Evolutionary conservation across 2,329 filamentous ascomycete species (phyloP), one percentile per base, ranked within the genome.

Genomic region (Basipetospora chlamydospora): DNA sequence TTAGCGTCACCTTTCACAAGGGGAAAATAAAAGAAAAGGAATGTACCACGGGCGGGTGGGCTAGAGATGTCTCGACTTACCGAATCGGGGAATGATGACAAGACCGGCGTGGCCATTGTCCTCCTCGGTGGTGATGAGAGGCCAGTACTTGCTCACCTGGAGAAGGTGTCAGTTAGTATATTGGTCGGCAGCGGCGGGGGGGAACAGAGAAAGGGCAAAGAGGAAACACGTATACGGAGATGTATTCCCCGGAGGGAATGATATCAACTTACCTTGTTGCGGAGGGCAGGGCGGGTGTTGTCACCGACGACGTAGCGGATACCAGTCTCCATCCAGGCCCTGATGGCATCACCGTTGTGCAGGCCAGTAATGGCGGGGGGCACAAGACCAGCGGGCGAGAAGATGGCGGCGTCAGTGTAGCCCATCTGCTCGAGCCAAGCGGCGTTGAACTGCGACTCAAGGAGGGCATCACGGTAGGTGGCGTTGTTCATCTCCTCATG

Each of bases 331-430:
- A 58, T 58, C 70, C 70, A 77, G 6, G 69, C 73, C 36, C 55
- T 54, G 32, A 77, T 64, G 9, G 63, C 72, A 50, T 77, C 73
- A n/a, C 67, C 72, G 44, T 77, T 77, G 55, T 76, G 69, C 18
- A 77, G 49, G 33, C 73, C 73, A 2, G 73, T 77, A 41, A 77
- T 77, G 25, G 70, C 71, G 1, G 73, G 73, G 2, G 73, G 73
- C 40, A 77, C 71, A 36, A 77, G 60, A 21, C 71, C 72, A 26
- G 63, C 60, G 3, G 54, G 42, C 18, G 68, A 74, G 49, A 64
- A 76, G 29, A 58, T 56, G 13, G 47, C 49, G 11, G 63, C 62
- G 16, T 52, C 43, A 39, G 58, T 55, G 39, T 76, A 55, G 10
- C 67, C 67, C 8, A 64, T 58, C 44, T 71, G 64, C 41, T 61